Conservation (phyloP, 1,139 yeast species). For the Arxiozyma heterogenica region DNA sequence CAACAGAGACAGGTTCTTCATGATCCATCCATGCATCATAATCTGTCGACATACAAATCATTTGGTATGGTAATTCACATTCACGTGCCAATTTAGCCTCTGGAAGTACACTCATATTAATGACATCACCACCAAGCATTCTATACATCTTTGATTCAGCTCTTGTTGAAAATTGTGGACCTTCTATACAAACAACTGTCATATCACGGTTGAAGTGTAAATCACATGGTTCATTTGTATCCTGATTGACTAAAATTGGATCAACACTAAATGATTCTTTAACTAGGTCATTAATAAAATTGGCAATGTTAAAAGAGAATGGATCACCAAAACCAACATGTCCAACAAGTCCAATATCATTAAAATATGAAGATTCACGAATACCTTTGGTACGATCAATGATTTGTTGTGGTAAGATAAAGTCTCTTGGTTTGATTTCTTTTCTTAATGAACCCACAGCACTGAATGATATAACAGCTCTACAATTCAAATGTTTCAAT, state of each 20-base stretch:
- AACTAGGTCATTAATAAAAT: constrained; percentile 47
- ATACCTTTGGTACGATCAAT: constrained; percentile 96
- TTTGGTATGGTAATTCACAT: constrained; percentile 93
- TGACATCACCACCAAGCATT: constrained; percentile 87
- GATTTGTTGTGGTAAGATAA: constrained; percentile 88
- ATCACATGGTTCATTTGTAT: constrained; percentile 23
- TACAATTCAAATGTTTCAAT: constrained; percentile 75
- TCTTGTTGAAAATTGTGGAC: constrained; percentile 94
- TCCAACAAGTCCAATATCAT: constrained; percentile 84
- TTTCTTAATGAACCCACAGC: constrained; percentile 94
- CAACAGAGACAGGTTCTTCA: constrained; percentile 95
- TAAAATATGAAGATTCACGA: constrained; percentile 78
- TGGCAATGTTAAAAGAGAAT: constrained; percentile 65
- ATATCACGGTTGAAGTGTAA: constrained; percentile 48
- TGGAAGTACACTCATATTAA: constrained; percentile 93
- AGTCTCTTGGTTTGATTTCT: constrained; percentile 86
- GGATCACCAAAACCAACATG: constrained; percentile 98
- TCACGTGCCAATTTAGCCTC: constrained; percentile 95
- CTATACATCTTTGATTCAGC: constrained; percentile 92
- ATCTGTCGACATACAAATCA: constrained; percentile 98
- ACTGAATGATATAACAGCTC: constrained; percentile 81
- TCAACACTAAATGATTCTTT: constrained; percentile 33
- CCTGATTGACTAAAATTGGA: constrained; percentile 40
- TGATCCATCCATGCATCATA: constrained; percentile 97
- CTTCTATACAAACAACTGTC: constrained; percentile 94